A percentile compares a stretch with the other conserved stretches of the same genome.
phyloP scores from a whole-genome alignment of 345 rosid species.

The Syzygium aqueum region DNA sequence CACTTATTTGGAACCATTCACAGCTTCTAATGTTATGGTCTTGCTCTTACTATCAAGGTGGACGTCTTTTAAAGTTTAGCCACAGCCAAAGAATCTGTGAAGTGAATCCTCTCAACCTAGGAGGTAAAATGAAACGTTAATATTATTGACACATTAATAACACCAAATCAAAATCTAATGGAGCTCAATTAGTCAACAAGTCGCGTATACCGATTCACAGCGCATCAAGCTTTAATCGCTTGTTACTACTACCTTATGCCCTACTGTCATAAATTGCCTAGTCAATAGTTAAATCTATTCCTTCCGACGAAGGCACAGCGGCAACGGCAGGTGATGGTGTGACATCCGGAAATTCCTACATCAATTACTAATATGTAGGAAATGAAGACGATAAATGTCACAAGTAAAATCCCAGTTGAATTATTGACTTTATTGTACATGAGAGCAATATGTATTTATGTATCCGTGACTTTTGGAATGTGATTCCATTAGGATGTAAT shows the following conservation, averaged over 20 bases:
- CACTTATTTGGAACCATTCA: background rate
- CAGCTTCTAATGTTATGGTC: background rate
- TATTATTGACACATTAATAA: background rate
- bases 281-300: background rate
- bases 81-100: background rate
- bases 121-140: background rate
- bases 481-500: no score
- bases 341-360: no score
- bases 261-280: background rate
- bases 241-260: background rate
- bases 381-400: no score
- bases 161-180: background rate
- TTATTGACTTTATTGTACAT: no score
- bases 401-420: no score
- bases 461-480: no score
- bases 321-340: background rate
- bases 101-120: background rate
- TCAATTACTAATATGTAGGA: no score
- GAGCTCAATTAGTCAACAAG: background rate
- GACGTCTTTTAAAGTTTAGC: background rate
- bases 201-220: background rate
- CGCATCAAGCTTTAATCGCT: background rate
- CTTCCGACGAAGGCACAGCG: background rate
- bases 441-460: no score
- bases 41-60: background rate